Evolutionary conservation across 768 basidiomycete species (phyloP).

Genomic region (Mycena floridula): DNA sequence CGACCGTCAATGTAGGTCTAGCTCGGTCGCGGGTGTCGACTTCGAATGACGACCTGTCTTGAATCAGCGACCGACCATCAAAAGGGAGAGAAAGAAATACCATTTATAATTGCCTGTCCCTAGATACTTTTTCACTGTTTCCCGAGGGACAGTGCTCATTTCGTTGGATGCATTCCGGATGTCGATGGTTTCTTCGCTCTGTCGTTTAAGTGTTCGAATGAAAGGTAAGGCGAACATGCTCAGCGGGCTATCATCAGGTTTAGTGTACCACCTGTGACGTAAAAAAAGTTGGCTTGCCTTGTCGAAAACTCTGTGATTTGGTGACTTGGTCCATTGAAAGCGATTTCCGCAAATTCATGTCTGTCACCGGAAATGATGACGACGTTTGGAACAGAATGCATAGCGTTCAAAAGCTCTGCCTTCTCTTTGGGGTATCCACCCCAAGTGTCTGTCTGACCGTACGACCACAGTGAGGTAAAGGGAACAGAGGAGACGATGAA

Average conservation of each 20-base stretch:
- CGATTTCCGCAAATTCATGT: conserved; percentile 73
- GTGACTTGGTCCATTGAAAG: conserved; percentile 42
- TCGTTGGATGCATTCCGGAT: conserved; percentile 19
- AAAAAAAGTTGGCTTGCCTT: conserved; percentile 15
- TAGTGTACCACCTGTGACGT: neutral
- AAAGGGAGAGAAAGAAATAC: conserved; percentile 34
- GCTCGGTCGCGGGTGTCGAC: conserved; percentile 53
- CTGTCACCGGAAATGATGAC: conserved; percentile 67
- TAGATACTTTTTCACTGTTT: conserved; percentile 53
- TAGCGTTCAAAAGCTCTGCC: conserved; percentile 43
- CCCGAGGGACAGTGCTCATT: conserved; percentile 32
- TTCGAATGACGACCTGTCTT: conserved; percentile 56
- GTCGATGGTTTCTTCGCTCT: conserved; percentile 37
- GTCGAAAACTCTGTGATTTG: conserved; percentile 62
- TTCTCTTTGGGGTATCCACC: conserved; percentile 59
- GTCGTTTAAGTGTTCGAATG: conserved; percentile 40
- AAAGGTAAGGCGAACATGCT: conserved; percentile 67
- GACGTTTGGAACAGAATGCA: conserved; percentile 67
- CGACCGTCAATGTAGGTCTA: conserved; percentile 47
- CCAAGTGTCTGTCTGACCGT: conserved; percentile 63
- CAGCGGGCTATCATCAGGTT: conserved; percentile 36
- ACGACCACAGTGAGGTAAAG: conserved; percentile 66
- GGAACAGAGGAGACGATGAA: conserved; percentile 73
- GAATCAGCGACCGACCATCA: neutral
- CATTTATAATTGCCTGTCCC: conserved; percentile 65